Conservation (phyloP, 306 rosid species). For the Acacia acuminata region DNA sequence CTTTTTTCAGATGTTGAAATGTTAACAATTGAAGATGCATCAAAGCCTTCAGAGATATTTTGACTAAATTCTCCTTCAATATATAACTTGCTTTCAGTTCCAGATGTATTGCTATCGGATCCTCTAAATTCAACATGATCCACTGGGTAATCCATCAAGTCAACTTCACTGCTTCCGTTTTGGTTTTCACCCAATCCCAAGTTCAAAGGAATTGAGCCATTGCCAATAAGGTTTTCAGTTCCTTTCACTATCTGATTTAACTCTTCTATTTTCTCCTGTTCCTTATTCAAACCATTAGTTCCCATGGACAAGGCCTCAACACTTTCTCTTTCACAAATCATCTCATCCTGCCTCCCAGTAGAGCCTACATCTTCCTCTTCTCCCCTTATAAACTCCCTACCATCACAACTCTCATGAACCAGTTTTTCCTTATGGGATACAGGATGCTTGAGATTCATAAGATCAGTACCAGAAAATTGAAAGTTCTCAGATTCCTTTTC, state of each 20-base stretch:
- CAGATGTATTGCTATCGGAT: constrained; percentile 16
- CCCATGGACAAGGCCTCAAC: constrained; percentile 2
- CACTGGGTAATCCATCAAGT: constrained; percentile 33
- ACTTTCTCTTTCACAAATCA: constrained; percentile 12
- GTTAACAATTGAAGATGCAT: constrained; percentile 20
- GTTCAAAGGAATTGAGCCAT: constrained; percentile 14
- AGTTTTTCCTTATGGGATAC: constrained; percentile 10
- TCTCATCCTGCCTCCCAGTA: not conserved
- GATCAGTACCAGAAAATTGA: constrained; percentile 19
- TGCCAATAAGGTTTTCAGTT: constrained; percentile 39
- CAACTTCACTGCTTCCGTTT: constrained; percentile 37
- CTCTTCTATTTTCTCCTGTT: constrained; percentile 35
- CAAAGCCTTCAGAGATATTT: constrained; percentile 24
- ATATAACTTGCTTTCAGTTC: constrained; percentile 24
- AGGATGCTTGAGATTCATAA: constrained; percentile 17
- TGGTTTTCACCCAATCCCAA: constrained; percentile 29
- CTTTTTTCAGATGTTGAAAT: constrained; percentile 24
- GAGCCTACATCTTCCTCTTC: constrained; percentile 32
- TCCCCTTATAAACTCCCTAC: constrained; percentile 21
- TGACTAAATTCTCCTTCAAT: constrained; percentile 29
- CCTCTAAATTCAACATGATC: constrained; percentile 36
- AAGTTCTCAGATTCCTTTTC: constrained; percentile 28
- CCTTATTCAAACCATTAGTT: constrained; percentile 27
- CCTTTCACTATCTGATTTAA: constrained; percentile 46
- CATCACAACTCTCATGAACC: constrained; percentile 32